These are phyloP conservation scores for Rubroboletus satanas DNA, from an alignment of 768 basidiomycete genomes.

Conservation along the genomic window DNA sequence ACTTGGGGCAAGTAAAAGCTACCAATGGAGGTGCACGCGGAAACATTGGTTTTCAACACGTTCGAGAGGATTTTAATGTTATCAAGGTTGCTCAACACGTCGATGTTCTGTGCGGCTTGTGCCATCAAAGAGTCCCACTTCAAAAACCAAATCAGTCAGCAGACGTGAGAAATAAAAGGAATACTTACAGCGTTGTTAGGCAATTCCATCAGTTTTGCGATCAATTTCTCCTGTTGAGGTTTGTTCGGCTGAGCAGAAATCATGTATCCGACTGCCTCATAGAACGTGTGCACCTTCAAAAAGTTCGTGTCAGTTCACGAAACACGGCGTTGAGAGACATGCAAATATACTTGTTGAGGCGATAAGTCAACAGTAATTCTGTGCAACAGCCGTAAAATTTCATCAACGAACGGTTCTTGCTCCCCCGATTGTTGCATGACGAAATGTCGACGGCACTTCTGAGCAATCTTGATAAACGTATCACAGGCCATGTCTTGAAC, in stretches of 20 bases:
- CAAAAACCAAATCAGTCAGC: constrained; percentile 2
- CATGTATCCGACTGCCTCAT: constrained; percentile 99
- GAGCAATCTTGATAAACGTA: constrained; percentile 99
- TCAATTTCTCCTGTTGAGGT: constrained; percentile 91
- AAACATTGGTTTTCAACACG: constrained; percentile 97
- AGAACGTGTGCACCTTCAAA: constrained; percentile 86
- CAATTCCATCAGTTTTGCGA: constrained; percentile 92
- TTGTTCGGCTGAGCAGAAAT: constrained; percentile 99
- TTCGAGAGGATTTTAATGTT: constrained; percentile 97
- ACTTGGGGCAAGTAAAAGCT: constrained; percentile 98
- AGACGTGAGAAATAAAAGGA: neutral
- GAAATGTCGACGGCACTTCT: constrained; percentile 96
- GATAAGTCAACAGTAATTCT: constrained; percentile 92
- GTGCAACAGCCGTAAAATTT: constrained; percentile 88
- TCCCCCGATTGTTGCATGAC: constrained; percentile 98
- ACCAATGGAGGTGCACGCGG: constrained; percentile 95
- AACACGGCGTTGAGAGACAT: neutral
- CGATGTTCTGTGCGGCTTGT: constrained; percentile 88
- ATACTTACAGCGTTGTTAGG: constrained; percentile 90
- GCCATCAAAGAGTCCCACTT: constrained; percentile 98
- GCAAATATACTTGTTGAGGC: constrained; percentile 63
- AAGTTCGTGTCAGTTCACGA: constrained; percentile 8
- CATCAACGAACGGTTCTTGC: constrained; percentile 95
- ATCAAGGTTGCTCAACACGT: constrained; percentile 84
- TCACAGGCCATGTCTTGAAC: constrained; percentile 99